Conservation (phyloP, 257 asterid species). For the Fraxinus pennsylvanica region DNA sequence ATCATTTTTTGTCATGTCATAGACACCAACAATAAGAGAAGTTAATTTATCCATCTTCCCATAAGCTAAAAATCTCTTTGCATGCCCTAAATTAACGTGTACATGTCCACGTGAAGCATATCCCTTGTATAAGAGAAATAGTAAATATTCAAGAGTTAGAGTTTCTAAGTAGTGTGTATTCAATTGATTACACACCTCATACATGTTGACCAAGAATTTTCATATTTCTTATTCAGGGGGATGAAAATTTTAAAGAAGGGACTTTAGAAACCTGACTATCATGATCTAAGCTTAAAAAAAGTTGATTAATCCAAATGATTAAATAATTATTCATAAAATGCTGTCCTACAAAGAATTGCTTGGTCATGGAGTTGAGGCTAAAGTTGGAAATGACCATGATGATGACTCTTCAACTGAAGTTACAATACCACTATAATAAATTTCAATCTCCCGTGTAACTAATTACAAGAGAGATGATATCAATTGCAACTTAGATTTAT, state of each 20-base stretch:
- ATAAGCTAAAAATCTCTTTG: neutral
- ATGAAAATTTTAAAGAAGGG: neutral
- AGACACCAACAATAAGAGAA: too few species aligned
- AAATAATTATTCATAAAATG: too few species aligned
- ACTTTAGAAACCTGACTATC: neutral
- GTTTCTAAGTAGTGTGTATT: too few species aligned
- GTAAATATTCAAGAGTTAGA: too few species aligned
- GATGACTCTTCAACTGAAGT: neutral
- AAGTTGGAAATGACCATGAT: neutral
- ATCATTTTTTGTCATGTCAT: neutral
- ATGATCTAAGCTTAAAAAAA: neutral
- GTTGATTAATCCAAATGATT: neutral
- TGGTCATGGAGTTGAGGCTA: neutral
- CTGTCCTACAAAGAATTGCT: neutral
- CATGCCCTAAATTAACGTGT: neutral
- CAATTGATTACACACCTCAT: neutral
- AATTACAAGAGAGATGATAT: neutral
- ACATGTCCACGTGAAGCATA: neutral
- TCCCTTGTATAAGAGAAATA: neutral
- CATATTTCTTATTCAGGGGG: neutral
- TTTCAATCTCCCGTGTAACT: neutral
- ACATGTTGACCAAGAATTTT: neutral
- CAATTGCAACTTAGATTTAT: neutral
- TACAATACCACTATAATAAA: neutral
- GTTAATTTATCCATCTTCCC: neutral